Base-by-base conservation (phyloP, 208 protist genomes). In the Novymonas esmeraldas region DNA sequence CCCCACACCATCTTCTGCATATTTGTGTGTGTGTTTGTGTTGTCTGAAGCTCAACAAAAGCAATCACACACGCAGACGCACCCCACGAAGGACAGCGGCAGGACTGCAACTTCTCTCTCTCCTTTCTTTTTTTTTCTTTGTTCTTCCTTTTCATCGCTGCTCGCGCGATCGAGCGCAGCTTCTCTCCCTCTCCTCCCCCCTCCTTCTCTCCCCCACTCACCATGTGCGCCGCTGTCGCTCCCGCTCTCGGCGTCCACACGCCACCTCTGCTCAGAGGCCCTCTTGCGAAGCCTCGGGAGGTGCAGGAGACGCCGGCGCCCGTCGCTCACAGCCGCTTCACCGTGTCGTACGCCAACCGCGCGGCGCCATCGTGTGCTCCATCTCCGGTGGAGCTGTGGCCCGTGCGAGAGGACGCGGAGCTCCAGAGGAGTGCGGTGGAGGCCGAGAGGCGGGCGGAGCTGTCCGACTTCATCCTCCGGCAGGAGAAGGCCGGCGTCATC, bases 261-360 rank as follows among this genome's bases (percentile, higher is more conserved):
- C n/a, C n/a, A n/a, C n/a, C n/a, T n/a, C n/a, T n/a, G n/a, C n/a
- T n/a, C n/a, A n/a, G n/a, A n/a, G n/a, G n/a, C n/a, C n/a, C n/a
- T n/a, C n/a, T n/a, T n/a, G n/a, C n/a, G n/a, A n/a, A n/a, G n/a
- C n/a, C n/a, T n/a, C n/a, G n/a, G n/a, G 78, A 76, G 59, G 36
- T 39, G 11, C 34, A 33, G 51, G 36, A 48, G 33, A 22, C 36
- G 3, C 0, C 3, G 9, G 34, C 61, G 13, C 34, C 24, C 13
- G 36, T 45, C 31, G 2, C 48, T 7, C 49, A 48, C 31, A 89
- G 81, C 48, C 41, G 50, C 6, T 89, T 92, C 54, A 86, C 81
- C 10, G 80, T 89, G 0, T 83, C 63, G 7, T 72, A 84, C 39
- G 70, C 81, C 36, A 81, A 42, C 36, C 67, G 68, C n/a, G 70